Percentiles rank a stretch among this genome's conserved stretches.
Conservation (phyloP, 345 rosid species). For the Dovyalis caffra region DNA sequence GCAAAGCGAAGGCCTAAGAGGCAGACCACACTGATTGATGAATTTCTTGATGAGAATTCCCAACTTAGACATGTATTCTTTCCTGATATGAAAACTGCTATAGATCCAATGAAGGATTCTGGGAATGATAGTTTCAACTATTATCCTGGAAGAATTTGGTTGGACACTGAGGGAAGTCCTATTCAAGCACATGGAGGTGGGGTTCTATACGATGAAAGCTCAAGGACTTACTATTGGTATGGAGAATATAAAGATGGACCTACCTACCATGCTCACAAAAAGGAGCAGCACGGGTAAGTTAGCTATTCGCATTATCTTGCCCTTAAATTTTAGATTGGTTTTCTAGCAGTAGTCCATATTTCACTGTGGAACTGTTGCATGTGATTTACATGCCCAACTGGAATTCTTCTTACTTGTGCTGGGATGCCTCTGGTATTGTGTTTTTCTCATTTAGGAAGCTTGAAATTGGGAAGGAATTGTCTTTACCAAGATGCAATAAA, state of each 20-base stretch:
- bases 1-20: slow-evolving; percentile 76
- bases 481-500: no score
- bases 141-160: slow-evolving; percentile 79
- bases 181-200: slow-evolving; percentile 99
- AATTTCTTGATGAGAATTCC: slow-evolving; percentile 95
- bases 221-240: slow-evolving; percentile 76
- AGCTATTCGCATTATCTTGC: slow-evolving; percentile 8
- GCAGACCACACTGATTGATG: slow-evolving; percentile 70
- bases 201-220: slow-evolving; percentile 55
- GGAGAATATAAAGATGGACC: slow-evolving; percentile 96
- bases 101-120: slow-evolving; percentile 57
- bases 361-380: not conserved
- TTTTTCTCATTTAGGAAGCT: not conserved
- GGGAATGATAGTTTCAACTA: slow-evolving; percentile 55
- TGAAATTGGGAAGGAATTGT: not conserved
- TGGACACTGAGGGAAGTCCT: slow-evolving; percentile 86
- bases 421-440: not conserved
- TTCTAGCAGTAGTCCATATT: not conserved
- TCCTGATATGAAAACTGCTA: slow-evolving; percentile 57
- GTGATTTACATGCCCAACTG: not conserved
- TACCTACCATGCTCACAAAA: slow-evolving; percentile 70
- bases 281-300: slow-evolving; percentile 84
- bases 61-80: slow-evolving; percentile 74
- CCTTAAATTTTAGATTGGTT: slow-evolving; percentile 5
- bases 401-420: slow-evolving; percentile 2